phyloP scores from a whole-genome alignment of 2,329 filamentous ascomycete genomes.

The Ascochyta lentis region DNA sequence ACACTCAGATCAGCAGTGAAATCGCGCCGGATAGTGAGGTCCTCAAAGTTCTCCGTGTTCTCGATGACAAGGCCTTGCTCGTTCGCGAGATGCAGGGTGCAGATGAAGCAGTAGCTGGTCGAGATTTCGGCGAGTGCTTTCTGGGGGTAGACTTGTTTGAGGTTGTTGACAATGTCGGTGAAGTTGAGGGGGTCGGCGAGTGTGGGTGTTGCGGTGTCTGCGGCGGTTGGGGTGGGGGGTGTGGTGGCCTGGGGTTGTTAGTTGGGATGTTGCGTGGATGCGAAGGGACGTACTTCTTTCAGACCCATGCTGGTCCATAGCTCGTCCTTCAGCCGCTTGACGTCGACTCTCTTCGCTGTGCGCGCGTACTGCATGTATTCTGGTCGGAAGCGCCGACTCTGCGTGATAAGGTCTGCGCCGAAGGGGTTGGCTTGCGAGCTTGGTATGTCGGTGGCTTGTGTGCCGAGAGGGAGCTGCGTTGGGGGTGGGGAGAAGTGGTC shows the following conservation, averaged over 20 bases:
- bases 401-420: constrained; percentile 67
- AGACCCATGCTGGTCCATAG: constrained; percentile 69
- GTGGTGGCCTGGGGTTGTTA: constrained; percentile 29
- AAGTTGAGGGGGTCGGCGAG: constrained; percentile 73
- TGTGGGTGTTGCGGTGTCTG: constrained; percentile 47
- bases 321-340: constrained; percentile 68
- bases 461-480: constrained; percentile 55
- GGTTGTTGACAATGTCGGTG: constrained; percentile 86
- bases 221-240: constrained; percentile 23
- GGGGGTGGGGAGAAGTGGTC: constrained; percentile 77
- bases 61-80: constrained; percentile 86
- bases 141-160: constrained; percentile 86
- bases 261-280: not conserved
- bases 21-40: constrained; percentile 58
- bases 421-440: constrained; percentile 61
- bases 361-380: constrained; percentile 72
- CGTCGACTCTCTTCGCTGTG: constrained; percentile 71
- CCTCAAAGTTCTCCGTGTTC: constrained; percentile 60
- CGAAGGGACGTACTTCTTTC: constrained; percentile 45
- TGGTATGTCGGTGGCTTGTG: constrained; percentile 57
- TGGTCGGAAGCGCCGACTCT: constrained; percentile 65
- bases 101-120: constrained; percentile 92
- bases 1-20: constrained; percentile 50
- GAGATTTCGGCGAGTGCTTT: constrained; percentile 91
- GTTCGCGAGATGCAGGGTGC: constrained; percentile 86